Percentiles rank a stretch among this genome's conserved stretches.
phyloP scores from a whole-genome alignment of 2,329 filamentous ascomycete genomes.

The Penicillium sp. region DNA sequence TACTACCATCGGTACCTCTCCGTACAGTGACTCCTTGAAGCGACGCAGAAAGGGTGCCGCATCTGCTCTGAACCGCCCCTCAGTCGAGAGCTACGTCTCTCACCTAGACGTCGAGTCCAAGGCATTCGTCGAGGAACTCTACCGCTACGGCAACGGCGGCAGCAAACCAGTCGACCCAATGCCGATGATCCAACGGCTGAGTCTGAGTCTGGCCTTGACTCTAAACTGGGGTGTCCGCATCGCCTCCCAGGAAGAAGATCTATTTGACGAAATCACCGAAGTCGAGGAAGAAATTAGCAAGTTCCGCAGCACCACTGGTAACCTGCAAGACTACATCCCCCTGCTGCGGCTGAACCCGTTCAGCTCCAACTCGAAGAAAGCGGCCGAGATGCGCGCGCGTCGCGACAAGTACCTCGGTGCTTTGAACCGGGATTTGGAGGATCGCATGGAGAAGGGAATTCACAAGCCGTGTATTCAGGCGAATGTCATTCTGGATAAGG shows the following conservation, averaged over 20 bases:
- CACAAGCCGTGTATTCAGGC: conserved; percentile 68
- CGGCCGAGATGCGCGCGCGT: conserved; percentile 61
- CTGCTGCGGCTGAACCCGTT: conserved; percentile 68
- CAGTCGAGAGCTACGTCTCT: conserved; percentile 63
- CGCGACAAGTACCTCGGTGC: conserved; percentile 62
- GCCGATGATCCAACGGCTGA: conserved; percentile 68
- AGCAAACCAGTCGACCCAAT: conserved; percentile 61
- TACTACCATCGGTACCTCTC: conserved; percentile 69
- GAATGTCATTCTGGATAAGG: conserved; percentile 66
- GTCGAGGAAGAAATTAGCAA: conserved; percentile 74
- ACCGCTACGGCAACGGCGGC: conserved; percentile 60
- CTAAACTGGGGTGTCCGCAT: conserved; percentile 68
- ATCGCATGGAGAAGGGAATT: conserved; percentile 61
- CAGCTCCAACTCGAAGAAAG: conserved; percentile 59
- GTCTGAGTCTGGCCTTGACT: conserved; percentile 63
- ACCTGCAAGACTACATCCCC: conserved; percentile 78
- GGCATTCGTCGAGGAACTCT: conserved; percentile 63
- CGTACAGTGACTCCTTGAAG: conserved; percentile 67
- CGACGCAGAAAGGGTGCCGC: conserved; percentile 66
- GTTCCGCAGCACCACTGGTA: conserved; percentile 75
- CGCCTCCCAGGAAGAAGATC: conserved; percentile 59
- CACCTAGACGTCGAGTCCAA: conserved; percentile 65
- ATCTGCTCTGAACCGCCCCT: conserved; percentile 65
- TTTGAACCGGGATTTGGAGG: conserved; percentile 61
- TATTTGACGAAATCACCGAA: conserved; percentile 71